Conservation (phyloP, 2,329 filamentous ascomycete genomes). For the Stemphylium vesicarium region DNA sequence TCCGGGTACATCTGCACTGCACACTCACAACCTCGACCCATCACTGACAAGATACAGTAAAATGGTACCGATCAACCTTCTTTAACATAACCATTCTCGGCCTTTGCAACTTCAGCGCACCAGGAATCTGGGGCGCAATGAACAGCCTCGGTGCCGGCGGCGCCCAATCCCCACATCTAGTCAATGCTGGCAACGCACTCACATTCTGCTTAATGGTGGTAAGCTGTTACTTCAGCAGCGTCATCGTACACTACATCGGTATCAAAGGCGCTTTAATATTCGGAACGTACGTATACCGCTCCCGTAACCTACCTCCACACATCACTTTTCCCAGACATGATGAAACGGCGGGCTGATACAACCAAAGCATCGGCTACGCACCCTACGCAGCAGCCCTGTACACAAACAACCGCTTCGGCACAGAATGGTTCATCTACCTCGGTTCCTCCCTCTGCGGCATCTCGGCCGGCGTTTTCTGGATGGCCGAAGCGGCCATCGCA, state of each 20-base stretch:
- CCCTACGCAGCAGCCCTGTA: constrained; percentile 75
- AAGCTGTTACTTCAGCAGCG: constrained; percentile 70
- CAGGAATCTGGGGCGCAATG: constrained; percentile 75
- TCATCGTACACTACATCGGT: constrained; percentile 70
- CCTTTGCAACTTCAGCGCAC: constrained; percentile 72
- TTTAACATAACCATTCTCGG: constrained; percentile 76
- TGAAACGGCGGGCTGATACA: no score
- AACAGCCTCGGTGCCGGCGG: constrained; percentile 76
- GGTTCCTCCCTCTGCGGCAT: constrained; percentile 73
- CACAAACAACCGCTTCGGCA: constrained; percentile 71
- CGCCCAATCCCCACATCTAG: constrained; percentile 66
- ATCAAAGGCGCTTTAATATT: constrained; percentile 75
- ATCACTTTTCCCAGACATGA: no score
- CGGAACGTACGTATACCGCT: constrained; percentile 60
- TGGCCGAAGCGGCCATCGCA: constrained; percentile 75
- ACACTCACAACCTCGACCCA: no score
- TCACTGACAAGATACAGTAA: constrained; percentile 50
- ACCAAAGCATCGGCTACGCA: constrained; percentile 66
- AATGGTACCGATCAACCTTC: constrained; percentile 74
- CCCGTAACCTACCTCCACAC: neutral
- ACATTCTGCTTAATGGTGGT: constrained; percentile 77
- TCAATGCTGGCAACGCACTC: constrained; percentile 73
- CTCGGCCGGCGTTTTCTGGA: constrained; percentile 76
- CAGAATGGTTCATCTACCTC: constrained; percentile 71
- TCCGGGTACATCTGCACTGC: constrained; percentile 22